Conservation (phyloP, 1,284 basidiomycete genomes). For the Melampsora americana region DNA sequence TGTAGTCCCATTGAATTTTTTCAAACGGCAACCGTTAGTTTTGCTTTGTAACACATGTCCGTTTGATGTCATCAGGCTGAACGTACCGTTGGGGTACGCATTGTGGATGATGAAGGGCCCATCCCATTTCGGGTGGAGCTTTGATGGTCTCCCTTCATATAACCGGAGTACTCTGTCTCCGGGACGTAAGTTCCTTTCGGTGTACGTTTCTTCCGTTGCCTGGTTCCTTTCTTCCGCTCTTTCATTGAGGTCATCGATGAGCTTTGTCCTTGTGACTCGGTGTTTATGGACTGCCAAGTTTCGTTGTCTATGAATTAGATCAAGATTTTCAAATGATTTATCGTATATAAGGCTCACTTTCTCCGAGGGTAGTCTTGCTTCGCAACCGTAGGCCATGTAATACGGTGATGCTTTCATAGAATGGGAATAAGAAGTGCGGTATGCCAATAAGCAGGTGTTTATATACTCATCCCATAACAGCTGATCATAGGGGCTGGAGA, state of each 20-base stretch:
- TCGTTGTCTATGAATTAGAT: background rate
- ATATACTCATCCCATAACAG: no score
- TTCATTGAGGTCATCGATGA: background rate
- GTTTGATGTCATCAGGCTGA: background rate
- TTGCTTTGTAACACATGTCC: background rate
- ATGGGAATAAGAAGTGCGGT: background rate
- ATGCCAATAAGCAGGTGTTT: conserved; percentile 12
- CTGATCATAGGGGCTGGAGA: conserved; percentile 15
- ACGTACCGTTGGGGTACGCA: conserved; percentile 4
- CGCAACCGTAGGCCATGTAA: conserved; percentile 11
- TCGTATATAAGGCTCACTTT: no score
- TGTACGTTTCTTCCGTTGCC: background rate
- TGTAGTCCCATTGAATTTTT: background rate
- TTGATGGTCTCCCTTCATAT: background rate
- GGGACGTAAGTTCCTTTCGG: no score
- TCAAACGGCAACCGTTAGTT: background rate
- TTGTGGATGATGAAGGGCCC: background rate
- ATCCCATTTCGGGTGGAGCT: conserved; percentile 16
- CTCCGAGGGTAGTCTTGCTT: background rate
- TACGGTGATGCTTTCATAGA: conserved; percentile 8
- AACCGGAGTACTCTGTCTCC: background rate
- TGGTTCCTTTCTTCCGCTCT: background rate
- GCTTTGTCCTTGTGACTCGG: background rate
- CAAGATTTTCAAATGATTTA: background rate
- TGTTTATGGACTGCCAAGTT: background rate